Conservation (phyloP, 257 asterid genomes). For the Orobanche coerulescens region DNA sequence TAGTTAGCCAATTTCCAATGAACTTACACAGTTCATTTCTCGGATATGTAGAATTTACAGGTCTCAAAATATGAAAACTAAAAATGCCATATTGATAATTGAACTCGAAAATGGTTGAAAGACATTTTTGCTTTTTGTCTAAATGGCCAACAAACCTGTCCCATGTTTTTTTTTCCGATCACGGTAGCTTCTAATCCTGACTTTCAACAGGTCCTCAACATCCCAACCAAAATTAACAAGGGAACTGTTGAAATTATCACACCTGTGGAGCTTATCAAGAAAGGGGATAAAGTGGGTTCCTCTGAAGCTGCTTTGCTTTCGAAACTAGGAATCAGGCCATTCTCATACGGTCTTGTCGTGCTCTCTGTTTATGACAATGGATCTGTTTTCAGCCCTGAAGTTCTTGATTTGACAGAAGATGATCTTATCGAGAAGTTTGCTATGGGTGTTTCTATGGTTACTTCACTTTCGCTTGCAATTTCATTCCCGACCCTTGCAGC, state of each 20-base stretch:
- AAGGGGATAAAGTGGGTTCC: slow-evolving; percentile 97
- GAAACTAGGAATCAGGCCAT: slow-evolving; percentile 89
- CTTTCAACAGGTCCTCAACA: slow-evolving; percentile 60
- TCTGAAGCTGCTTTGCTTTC: slow-evolving; percentile 93
- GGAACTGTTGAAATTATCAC: slow-evolving; percentile 96
- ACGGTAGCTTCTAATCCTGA: neutral
- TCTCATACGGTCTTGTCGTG: slow-evolving; percentile 81
- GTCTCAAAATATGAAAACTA: too few species aligned
- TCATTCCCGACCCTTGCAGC: slow-evolving; percentile 88
- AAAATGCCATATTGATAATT: too few species aligned
- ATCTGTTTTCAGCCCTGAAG: slow-evolving; percentile 82
- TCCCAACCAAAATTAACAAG: slow-evolving; percentile 97
- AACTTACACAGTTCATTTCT: too few species aligned
- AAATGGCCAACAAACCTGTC: too few species aligned
- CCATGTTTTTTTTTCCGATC: neutral
- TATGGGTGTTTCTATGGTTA: slow-evolving; percentile 64
- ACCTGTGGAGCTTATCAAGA: slow-evolving; percentile 90
- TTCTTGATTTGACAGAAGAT: slow-evolving; percentile 77
- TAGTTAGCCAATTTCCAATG: too few species aligned
- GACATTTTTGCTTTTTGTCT: too few species aligned
- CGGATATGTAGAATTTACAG: too few species aligned
- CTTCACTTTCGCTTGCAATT: slow-evolving; percentile 60
- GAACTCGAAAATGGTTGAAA: too few species aligned
- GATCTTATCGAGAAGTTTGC: slow-evolving; percentile 76
- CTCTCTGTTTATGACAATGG: slow-evolving; percentile 72